A percentile compares a stretch with the other conserved stretches of the same genome.
Conservation (phyloP, 1,139 yeast genomes). For the Pichia kudriavzevii region DNA sequence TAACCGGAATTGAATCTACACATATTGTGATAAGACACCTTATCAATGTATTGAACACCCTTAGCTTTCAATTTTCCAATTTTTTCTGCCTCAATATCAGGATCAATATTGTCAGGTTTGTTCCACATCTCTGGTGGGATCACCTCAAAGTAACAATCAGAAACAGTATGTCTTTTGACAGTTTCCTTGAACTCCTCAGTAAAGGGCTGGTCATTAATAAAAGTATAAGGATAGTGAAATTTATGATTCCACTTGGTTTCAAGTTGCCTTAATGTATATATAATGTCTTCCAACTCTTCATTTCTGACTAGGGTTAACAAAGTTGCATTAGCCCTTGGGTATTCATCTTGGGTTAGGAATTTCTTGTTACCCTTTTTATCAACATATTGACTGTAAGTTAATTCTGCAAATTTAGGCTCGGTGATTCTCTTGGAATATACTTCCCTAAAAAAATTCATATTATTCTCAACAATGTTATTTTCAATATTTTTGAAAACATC, state of each 20-base stretch:
- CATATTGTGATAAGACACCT: conserved; percentile 47
- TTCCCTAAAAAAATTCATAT: conserved; percentile 27
- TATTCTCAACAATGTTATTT: conserved; percentile 24
- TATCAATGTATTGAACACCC: conserved; percentile 40
- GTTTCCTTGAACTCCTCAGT: conserved; percentile 38
- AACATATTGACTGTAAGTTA: conserved; percentile 26
- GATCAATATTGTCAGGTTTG: conserved; percentile 39
- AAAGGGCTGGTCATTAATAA: conserved; percentile 41
- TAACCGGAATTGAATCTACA: conserved; percentile 47
- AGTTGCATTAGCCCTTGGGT: conserved; percentile 46
- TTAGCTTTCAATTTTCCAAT: conserved; percentile 32
- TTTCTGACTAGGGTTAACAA: conserved; percentile 45
- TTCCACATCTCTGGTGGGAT: conserved; percentile 38
- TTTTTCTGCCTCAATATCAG: conserved; percentile 26
- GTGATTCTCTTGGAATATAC: conserved; percentile 29
- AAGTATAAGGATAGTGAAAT: conserved; percentile 48
- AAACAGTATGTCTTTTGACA: conserved; percentile 27
- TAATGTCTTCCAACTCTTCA: conserved; percentile 34
- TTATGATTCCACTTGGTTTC: conserved; percentile 43
- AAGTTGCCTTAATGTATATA: conserved; percentile 35
- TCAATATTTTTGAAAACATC: conserved; percentile 17
- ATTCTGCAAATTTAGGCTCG: conserved; percentile 43
- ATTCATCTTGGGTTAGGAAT: conserved; percentile 26
- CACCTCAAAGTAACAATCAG: conserved; percentile 33
- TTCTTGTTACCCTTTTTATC: conserved; percentile 22